These are phyloP conservation scores for Hericium erinaceus DNA, from an alignment of 768 basidiomycete species.

Conservation along the genomic window DNA sequence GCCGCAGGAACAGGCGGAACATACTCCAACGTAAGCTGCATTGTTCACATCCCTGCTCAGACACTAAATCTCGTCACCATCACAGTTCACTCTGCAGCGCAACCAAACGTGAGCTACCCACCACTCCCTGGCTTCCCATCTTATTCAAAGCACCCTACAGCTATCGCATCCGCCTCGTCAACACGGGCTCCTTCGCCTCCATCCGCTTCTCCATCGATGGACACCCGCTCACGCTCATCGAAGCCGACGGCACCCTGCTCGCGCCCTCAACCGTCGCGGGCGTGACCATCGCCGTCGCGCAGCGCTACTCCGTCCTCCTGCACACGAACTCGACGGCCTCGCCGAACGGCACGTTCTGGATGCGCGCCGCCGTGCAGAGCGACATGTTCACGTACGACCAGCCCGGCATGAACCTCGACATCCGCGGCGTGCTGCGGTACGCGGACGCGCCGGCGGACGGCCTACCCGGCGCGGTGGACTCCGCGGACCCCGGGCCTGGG, in stretches of 20 bases:
- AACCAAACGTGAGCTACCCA: constrained; percentile 17
- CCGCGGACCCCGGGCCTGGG: constrained; percentile 9
- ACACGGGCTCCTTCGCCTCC: constrained; percentile 38
- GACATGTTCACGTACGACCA: constrained; percentile 22
- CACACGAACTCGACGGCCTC: constrained; percentile 29
- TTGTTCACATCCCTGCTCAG: background rate
- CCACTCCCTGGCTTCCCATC: background rate
- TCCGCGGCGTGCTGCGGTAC: constrained; percentile 11
- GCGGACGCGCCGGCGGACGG: constrained; percentile 3
- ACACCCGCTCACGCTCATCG: constrained; percentile 37
- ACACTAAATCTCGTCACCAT: constrained; percentile 7
- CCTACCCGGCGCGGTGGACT: constrained; percentile 2
- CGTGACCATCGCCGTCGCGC: constrained; percentile 35
- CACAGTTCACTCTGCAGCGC: constrained; percentile 26
- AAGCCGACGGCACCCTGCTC: constrained; percentile 38
- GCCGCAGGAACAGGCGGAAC: constrained; percentile 18
- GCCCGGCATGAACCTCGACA: constrained; percentile 10
- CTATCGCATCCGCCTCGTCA: constrained; percentile 40
- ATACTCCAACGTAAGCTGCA: constrained; percentile 19
- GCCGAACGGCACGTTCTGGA: constrained; percentile 27
- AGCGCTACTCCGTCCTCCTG: constrained; percentile 42
- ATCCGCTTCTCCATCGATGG: constrained; percentile 36
- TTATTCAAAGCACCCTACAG: constrained; percentile 2
- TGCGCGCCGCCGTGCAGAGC: constrained; percentile 30
- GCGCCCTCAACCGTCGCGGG: constrained; percentile 29